Base-by-base conservation (phyloP, 352 stramenopile genomes). In the Pythium brachiatum region DNA sequence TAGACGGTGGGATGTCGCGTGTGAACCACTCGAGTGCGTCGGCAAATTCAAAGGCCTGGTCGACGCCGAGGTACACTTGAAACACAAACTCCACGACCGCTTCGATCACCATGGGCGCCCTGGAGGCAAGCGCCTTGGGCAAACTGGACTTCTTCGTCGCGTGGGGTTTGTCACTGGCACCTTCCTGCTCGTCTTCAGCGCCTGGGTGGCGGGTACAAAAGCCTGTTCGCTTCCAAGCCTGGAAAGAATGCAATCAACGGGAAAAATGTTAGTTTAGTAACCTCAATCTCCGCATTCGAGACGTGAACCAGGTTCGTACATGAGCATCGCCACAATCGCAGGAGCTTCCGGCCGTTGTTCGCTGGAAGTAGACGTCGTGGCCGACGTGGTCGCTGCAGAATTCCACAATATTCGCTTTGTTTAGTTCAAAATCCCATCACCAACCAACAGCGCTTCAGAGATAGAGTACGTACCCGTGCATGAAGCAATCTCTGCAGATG, bases 401-500 rank as follows among this genome's bases (percentile, higher is more conserved):
- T 16, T 16, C 53, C 25, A 39, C 29, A 39, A 18, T 2, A 48
- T 39, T 51, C 25, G 36, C 36, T 8, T 21, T 4, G 16, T 9
- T 44, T 18, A 41, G 34, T 41, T 41, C 34, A 41, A 2, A 13
- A 41, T 9, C 12, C 43, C 27, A 47, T 2, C 12, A 12, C 29
- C 7, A 15, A 34, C 53, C 7, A 13, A 39, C 7, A 39, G 13
- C 32, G 32, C 13, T 39, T 15, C 32, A 7, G 32, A 48, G 41
- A 51, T n/a, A 31, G 36, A 23, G 27, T 7, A 51, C 71, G 48
- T 73, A 88, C 78, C 87, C 91, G 32, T 87, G 72, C 44, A 83
- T 88, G 62, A 94, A 95, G 62, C 87, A 95, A 26, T 92, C 81
- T 60, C 91, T 89, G 64, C 87, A 95, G 58, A 89, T 94, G 27